phyloP scores from a whole-genome alignment of 2,329 filamentous ascomycete species.

The Tolypocladium nubicola region DNA sequence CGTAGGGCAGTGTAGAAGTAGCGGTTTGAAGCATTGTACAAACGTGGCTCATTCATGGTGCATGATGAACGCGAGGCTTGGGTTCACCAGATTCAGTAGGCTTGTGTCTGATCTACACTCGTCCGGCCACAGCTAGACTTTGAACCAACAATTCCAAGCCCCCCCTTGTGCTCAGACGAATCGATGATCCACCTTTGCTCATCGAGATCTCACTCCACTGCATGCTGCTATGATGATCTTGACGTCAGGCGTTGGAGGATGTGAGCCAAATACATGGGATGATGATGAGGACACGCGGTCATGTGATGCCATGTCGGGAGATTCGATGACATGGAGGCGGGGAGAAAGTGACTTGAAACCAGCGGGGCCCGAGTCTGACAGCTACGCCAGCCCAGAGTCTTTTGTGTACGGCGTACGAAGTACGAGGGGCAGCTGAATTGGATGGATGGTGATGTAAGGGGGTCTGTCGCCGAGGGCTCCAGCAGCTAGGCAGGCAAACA shows the following conservation, averaged over 20 bases:
- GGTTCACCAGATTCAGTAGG: not conserved
- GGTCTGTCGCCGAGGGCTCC: not conserved
- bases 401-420: not conserved
- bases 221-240: not conserved
- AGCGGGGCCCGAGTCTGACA: no score
- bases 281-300: not conserved
- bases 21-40: not conserved
- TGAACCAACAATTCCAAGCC: not conserved
- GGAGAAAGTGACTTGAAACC: not conserved
- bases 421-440: not conserved
- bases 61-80: not conserved
- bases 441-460: not conserved
- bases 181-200: not conserved
- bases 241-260: not conserved
- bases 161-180: no score
- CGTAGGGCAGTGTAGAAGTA: not conserved
- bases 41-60: not conserved
- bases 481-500: not conserved
- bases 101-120: no score
- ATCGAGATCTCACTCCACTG: not conserved
- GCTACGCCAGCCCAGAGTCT: not conserved
- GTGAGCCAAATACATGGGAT: not conserved
- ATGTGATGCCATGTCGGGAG: not conserved
- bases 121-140: not conserved
- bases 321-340: not conserved